Base-by-base conservation (phyloP, 164 flowering plant genomes). In the Sedum album region DNA sequence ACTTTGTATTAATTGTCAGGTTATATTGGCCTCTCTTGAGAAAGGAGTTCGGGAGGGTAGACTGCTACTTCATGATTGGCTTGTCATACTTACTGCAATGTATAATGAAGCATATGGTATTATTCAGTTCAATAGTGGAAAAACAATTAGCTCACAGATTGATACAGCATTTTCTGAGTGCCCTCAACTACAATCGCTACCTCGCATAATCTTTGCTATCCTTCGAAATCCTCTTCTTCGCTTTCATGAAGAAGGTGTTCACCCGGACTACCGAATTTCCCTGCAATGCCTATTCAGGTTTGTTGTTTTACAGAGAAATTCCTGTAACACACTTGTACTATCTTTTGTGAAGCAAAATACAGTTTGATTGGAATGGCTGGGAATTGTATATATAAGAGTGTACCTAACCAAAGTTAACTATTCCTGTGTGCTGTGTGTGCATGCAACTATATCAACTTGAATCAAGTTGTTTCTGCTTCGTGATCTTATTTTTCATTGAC, bases 261-360 rank as follows among this genome's bases (percentile, higher is more conserved):
- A 95, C 77, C 99, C 99, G 25, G 99, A 95, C 73, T 88, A 85
- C 71, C 83, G 97, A 60, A 92, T 95, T 73, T 92, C 85, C 75
- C 80, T 95, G 67, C 99, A 95, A 75, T 95, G 97, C 76, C 96
- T 95, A 71, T 90, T 88, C 83, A 95, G 99, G 99, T 95, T 82
- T 30, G 38, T 65, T 30, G 20, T 33, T 10, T 39, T 60, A 21
- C 23, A 15, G 33, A 44, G n/a, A 15, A 14, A 25, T 18, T 28
- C 15, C 21, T 51, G 21, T 35, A 7, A 35, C n/a, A n/a, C n/a
- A 7, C 38, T 35, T 3, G 5, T 17, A 44, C 15, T 11, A 15
- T 44, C n/a, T 2, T 44, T 44, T 11, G 3, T 4, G 46, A 41
- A 1, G 46, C 14, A 49, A 49, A 49, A 49, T 49, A 2, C 55